phyloP scores from a whole-genome alignment of 257 asterid genomes.

The Scutellaria galericulata region DNA sequence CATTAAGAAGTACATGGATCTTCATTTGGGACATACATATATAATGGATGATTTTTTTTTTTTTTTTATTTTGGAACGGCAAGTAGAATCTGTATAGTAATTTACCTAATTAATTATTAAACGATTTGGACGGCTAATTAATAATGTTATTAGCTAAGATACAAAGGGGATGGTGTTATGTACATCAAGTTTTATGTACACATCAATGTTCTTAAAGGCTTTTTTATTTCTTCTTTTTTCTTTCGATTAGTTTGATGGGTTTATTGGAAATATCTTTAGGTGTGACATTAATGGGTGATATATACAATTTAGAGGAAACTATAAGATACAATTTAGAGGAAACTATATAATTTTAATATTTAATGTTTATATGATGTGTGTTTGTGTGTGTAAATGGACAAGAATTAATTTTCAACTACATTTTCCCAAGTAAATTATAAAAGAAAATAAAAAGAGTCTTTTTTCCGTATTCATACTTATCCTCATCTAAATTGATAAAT shows the following conservation, averaged over 20 bases:
- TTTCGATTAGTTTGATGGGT: constrained; percentile 17
- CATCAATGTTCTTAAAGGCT: not conserved
- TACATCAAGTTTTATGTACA: too few species aligned
- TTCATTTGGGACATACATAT: not conserved
- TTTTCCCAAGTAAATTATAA: not conserved
- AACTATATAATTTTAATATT: not conserved
- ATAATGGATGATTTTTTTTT: not conserved
- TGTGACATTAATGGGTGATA: constrained; percentile 12
- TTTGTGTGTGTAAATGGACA: too few species aligned
- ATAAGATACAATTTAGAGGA: not conserved
- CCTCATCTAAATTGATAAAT: not conserved
- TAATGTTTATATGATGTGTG: too few species aligned
- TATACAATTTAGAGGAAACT: not conserved
- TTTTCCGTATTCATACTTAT: not conserved
- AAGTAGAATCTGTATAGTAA: not conserved
- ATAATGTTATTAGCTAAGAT: constrained; percentile 17
- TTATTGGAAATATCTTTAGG: constrained; percentile 2
- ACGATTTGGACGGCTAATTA: constrained; percentile 21
- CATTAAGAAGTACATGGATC: too few species aligned
- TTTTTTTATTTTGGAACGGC: not conserved
- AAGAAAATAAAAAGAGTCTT: not conserved
- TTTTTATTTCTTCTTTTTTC: not conserved
- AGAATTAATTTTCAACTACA: too few species aligned
- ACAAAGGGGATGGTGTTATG: not conserved
- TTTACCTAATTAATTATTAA: not conserved